Evolutionary conservation across 805 yeast species (phyloP), one percentile per base, ranked within the genome.

Genomic region (Candida insectorum): DNA sequence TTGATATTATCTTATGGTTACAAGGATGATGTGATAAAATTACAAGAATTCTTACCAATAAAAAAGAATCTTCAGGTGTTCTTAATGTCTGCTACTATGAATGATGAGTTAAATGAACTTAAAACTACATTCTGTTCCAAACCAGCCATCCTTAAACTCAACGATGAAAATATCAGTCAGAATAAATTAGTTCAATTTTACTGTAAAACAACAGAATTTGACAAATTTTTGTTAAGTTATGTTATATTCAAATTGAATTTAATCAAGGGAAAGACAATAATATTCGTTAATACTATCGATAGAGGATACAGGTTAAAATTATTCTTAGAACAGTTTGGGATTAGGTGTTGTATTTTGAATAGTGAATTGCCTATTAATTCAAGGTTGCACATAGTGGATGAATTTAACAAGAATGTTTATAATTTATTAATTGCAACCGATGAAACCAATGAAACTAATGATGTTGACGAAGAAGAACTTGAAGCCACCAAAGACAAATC

Each of bases 61-160:
- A 80, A 79, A 52, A 82, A 83, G 42, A 77, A 75, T 39, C 65
- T 85, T 45, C 98, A 93, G 62, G 81, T 93, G 2, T 93, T 87
- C 60, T 65, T 93, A 46, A 93, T 93, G 97, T 85, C 95, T 60
- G 98, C 98, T 2, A 93, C 98, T 3, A 65, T 93, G 39, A 85
- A 79, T 52, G 95, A 86, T 27, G 97, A 91, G 42, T 77, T 91
- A 43, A 78, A 85, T 39, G 76, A 73, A 28, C 62, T 93, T 48
- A 91, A 91, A 58, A 58, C 65, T 31, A 75, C 75, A 50, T 89
- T 84, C 58, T 91, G 97, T 60, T 78, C 86, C 36, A 72, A 69
- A 38, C 94, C 96, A 2, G 96, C 94, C 1, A 74, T 85, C 16
- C 65, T 93, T 44, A 84, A 81, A 50, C 70, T 91, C 24, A 81